These are phyloP conservation scores for Dictyostelium citrinum DNA, from an alignment of 78 protist genomes.

Conservation along the genomic window DNA sequence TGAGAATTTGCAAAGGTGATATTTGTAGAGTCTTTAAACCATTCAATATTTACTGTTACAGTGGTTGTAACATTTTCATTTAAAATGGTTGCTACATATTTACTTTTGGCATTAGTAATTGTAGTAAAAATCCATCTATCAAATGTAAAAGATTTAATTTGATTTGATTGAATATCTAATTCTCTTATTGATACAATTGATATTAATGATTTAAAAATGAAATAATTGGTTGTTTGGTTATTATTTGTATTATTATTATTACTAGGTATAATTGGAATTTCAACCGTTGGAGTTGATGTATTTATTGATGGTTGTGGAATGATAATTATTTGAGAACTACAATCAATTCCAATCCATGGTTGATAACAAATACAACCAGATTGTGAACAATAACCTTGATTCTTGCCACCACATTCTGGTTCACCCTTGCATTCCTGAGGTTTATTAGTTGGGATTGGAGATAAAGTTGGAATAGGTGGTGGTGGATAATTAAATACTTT, in stretches of 20 bases:
- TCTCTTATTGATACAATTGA: background rate
- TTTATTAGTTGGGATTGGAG: background rate
- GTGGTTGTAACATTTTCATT: background rate
- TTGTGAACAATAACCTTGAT: background rate
- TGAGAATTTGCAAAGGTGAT: constrained; percentile 10
- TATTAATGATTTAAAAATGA: background rate
- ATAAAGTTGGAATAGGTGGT: background rate
- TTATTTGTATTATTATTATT: background rate
- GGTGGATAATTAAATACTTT: background rate
- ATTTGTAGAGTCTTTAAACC: background rate
- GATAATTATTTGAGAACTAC: background rate
- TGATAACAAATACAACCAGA: constrained; percentile 7
- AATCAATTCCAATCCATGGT: background rate
- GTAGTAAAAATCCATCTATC: background rate
- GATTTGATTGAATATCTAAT: background rate
- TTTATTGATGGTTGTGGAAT: background rate
- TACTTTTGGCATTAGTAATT: background rate
- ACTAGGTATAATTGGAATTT: background rate
- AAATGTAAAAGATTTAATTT: background rate
- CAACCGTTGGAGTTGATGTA: background rate
- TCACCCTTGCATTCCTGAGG: background rate
- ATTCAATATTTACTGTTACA: background rate
- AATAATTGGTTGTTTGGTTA: background rate
- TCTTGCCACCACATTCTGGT: background rate
- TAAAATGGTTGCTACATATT: background rate